These are phyloP conservation scores for Rhodomyrtus tomentosa DNA, from an alignment of 345 rosid species.

Conservation along the genomic window DNA sequence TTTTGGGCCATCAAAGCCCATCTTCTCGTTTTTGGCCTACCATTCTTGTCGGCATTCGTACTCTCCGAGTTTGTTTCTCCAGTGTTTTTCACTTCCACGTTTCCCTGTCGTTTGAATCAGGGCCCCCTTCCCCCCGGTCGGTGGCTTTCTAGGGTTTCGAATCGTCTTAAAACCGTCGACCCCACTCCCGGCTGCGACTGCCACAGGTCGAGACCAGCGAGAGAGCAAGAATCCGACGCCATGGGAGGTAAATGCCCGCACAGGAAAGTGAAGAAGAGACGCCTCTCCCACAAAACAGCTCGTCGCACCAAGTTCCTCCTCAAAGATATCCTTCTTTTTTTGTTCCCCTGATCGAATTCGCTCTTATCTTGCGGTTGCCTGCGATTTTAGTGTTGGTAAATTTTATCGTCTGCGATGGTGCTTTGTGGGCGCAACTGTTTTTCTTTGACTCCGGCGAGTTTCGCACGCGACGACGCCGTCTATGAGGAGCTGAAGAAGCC, in stretches of 20 bases:
- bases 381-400: neutral
- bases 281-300: constrained; percentile 83
- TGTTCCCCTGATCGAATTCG: neutral
- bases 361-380: neutral
- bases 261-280: constrained; percentile 92
- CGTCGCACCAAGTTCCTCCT: constrained; percentile 71
- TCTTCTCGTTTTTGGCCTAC: neutral
- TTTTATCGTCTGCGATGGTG: neutral
- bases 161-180: neutral
- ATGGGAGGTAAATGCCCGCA: constrained; percentile 67
- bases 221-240: neutral
- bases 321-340: constrained; percentile 68
- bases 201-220: neutral
- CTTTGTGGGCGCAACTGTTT: neutral
- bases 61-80: too few species aligned
- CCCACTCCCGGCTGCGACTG: neutral
- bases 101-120: neutral
- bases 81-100: neutral
- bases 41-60: too few species aligned
- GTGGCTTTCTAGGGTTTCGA: neutral
- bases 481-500: constrained; percentile 69
- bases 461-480: constrained; percentile 73
- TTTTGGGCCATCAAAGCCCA: neutral
- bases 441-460: constrained; percentile 22
- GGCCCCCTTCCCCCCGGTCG: neutral